Conservation (phyloP, 208 protist genomes). For the Leishmania lainsoni region DNA sequence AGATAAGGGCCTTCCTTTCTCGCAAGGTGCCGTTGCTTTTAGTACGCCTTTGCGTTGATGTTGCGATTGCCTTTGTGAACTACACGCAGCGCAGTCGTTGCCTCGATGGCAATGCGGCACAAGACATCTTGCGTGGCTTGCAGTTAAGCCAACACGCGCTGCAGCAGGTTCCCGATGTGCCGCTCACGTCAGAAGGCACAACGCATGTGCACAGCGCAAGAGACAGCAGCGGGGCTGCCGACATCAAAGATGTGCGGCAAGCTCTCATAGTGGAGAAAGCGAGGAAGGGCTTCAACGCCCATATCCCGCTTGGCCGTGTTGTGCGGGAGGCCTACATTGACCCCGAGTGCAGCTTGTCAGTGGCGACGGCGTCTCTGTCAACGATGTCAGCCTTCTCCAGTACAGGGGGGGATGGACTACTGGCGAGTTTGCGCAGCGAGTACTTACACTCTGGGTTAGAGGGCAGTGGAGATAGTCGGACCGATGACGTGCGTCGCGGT, state of each 20-base stretch:
- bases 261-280: constrained; percentile 2
- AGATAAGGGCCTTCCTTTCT: constrained; percentile 38
- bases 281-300: background rate
- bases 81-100: constrained; percentile 29
- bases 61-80: constrained; percentile 51
- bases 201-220: constrained; percentile 16
- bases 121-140: constrained; percentile 59
- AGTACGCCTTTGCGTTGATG: constrained; percentile 36
- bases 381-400: background rate
- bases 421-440: constrained; percentile 20
- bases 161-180: constrained; percentile 30
- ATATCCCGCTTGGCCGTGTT: constrained; percentile 1
- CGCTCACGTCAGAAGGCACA: constrained; percentile 18
- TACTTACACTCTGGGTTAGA: background rate
- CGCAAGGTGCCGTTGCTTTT: constrained; percentile 36
- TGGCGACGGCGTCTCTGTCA: background rate
- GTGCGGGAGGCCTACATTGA: background rate
- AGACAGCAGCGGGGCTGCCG: constrained; percentile 23
- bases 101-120: constrained; percentile 43
- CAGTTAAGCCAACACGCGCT: constrained; percentile 51
- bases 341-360: background rate
- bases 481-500: constrained; percentile 3
- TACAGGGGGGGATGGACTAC: constrained; percentile 9
- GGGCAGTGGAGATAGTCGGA: background rate
- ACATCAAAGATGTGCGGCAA: constrained; percentile 19